Evolutionary conservation across 2,329 filamentous ascomycete species (phyloP).

Genomic region (Tolypocladium album): DNA sequence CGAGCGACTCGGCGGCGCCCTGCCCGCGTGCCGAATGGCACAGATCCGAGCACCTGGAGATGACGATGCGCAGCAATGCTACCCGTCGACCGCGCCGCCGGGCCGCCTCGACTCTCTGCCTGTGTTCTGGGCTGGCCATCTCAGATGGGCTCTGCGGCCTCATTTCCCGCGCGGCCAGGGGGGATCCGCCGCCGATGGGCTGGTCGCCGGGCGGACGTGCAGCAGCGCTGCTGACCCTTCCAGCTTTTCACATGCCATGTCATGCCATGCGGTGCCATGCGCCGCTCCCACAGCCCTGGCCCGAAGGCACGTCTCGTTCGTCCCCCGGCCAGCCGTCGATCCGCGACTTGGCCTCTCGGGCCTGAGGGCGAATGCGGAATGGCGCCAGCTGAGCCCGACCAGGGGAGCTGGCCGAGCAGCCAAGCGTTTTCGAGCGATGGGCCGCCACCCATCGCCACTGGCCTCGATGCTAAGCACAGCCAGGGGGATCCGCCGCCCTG

Average conservation of each 20-base stretch:
- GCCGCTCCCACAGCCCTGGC: not conserved
- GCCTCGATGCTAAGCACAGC: not conserved
- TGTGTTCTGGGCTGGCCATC: not conserved
- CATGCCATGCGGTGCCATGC: not conserved
- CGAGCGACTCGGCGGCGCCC: not conserved
- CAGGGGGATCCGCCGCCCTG: not conserved
- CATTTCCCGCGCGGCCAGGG: not conserved
- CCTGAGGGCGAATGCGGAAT: conserved; percentile 1
- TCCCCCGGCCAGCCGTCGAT: not conserved
- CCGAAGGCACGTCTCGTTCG: not conserved
- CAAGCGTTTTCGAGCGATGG: not conserved
- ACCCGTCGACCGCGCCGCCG: not conserved
- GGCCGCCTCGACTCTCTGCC: not conserved
- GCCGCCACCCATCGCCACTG: not conserved
- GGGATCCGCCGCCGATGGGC: not conserved
- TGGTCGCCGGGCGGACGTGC: not conserved
- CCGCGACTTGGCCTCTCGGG: not conserved
- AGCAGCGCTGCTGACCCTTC: too few species aligned
- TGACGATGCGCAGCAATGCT: not conserved
- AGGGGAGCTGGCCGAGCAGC: not conserved
- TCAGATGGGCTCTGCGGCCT: not conserved
- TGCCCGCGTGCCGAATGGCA: not conserved
- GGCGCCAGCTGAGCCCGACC: not conserved
- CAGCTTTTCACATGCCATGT: not conserved
- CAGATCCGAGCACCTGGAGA: not conserved